Base-by-base conservation (phyloP, 208 protist genomes). In the Herpetomonas muscarum region DNA sequence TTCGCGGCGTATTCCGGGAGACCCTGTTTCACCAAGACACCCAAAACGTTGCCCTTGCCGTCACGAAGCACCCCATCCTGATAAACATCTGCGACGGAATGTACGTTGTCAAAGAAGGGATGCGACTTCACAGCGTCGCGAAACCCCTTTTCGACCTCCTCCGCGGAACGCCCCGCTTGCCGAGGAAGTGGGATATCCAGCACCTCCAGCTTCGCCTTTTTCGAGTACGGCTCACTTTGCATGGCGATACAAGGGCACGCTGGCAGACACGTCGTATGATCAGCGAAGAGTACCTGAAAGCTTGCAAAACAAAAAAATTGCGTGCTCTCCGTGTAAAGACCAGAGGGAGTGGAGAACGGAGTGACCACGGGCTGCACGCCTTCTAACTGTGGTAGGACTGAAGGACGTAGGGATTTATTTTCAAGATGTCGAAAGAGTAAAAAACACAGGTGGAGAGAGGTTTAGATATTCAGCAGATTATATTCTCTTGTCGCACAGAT, bases 101-200 rank as follows among this genome's bases (percentile, higher is more conserved):
- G 73, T 1, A 61, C 72, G 46, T 86, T 90, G 69, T 96, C 81
- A 34, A 79, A 71, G 54, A 93, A 96, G 10, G 90, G 90, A 67
- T 96, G 90, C 21, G 74, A 74, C 55, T 79, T 84, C 17, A 94
- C 59, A 4, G 84, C 75, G 7, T 88, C 84, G 2, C 63, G 34
- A 45, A 80, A 90, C 12, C 74, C 67, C 29, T 70, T 76, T 37
- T 77, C 68, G 15, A 70, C 47, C 55, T 85, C 78, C 39, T 82
- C 74, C 24, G 34, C 28, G 34, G 24, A 45, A 3, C 44, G 26
- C 42, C 32, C 68, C 24, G 44, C 58, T 9, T 17, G 48, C 31
- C 37, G 63, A 15, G 19, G 48, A 29, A 47, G 6, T 0, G 68
- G 52, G 17, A 72, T 30, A 45, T 52, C 41, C 24, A 80, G 78